Evolutionary conservation across 2,329 filamentous ascomycete species (phyloP), one percentile per base, ranked within the genome.

Genomic region (Neospermospora avenae): DNA sequence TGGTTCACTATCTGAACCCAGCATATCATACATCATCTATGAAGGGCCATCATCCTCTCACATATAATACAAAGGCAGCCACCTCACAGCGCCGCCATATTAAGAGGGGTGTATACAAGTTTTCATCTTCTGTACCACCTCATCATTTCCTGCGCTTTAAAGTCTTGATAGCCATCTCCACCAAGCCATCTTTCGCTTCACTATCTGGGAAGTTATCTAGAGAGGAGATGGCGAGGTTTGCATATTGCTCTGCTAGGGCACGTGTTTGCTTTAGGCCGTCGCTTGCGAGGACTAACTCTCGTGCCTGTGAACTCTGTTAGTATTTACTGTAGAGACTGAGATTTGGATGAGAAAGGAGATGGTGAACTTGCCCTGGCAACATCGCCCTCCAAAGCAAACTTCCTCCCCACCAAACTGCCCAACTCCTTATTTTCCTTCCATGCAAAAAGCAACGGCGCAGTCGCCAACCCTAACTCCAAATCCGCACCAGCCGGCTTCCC

Each of bases 401-500:
- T 96, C 75, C 95, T 86, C 48, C 95, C 95, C 16, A 99, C 95
- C 66, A 99, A 78, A 55, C 85, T 84, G 4, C 95, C 95, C 28
- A 99, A 78, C 75, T 95, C 91, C 24, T 87, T 84, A 70, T 90
- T 90, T 66, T 89, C 84, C 77, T 93, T 93, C 95, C 95, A 99
- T 0, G 95, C 95, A 78, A 98, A 99, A 44, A 99, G 78, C 65
- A 99, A 77, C 16, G 95, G 95, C 13, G 95, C 95, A 13, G 95
- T 99, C 45, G 95, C 95, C 59, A 99, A 81, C 4, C 95, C 95
- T 31, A 99, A 79, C 76, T 98, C 91, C 63, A 99, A 76, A 76
- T 99, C 95, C 31, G 95, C 95, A 42, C 93, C 95, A 4, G 93
- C 91, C 2, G 95, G 95, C 77, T 99, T 99, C 24, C 95, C 95